A percentile compares a stretch with the other conserved stretches of the same genome.
These are phyloP conservation scores for Nakazawaea ambrosiae DNA, from an alignment of 805 yeast genomes.

Conservation along the genomic window DNA sequence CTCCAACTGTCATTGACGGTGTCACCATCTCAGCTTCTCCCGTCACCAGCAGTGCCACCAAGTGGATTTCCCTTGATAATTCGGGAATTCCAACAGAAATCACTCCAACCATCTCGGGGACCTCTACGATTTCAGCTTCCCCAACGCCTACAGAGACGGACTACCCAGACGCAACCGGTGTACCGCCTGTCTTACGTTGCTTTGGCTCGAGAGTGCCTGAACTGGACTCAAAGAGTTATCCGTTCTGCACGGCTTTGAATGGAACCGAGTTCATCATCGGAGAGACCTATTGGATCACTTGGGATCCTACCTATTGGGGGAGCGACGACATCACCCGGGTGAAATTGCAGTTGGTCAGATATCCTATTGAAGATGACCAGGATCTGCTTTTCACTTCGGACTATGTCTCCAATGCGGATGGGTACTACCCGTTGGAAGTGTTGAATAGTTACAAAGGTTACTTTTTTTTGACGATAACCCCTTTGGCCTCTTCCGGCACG, in stretches of 20 bases:
- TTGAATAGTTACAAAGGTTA: slow-evolving; percentile 26
- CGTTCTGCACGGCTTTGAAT: slow-evolving; percentile 33
- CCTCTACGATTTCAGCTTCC: slow-evolving; percentile 30
- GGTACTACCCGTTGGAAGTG: slow-evolving; percentile 31
- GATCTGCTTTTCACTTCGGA: slow-evolving; percentile 26
- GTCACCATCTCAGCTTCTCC: slow-evolving; percentile 41
- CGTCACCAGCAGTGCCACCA: slow-evolving; percentile 27
- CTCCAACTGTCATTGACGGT: slow-evolving; percentile 43
- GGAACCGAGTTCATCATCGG: slow-evolving; percentile 39
- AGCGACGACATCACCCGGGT: slow-evolving; percentile 26
- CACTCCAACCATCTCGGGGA: slow-evolving; percentile 31
- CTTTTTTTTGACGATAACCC: slow-evolving; percentile 31
- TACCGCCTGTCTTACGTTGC: slow-evolving; percentile 38
- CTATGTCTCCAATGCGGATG: slow-evolving; percentile 28
- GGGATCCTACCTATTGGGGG: slow-evolving; percentile 40
- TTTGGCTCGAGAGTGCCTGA: slow-evolving; percentile 33
- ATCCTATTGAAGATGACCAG: slow-evolving; percentile 27
- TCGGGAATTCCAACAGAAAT: slow-evolving; percentile 36
- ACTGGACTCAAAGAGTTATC: slow-evolving; percentile 22
- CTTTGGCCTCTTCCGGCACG: slow-evolving; percentile 26
- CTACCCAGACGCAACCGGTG: slow-evolving; percentile 29
- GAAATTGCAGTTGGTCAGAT: slow-evolving; percentile 24
- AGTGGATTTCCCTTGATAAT: slow-evolving; percentile 36
- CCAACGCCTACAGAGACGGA: slow-evolving; percentile 31
- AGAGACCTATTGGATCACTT: slow-evolving; percentile 41